A percentile compares a stretch with the other conserved stretches of the same genome.
Evolutionary conservation across 2,329 filamentous ascomycete species (phyloP).

Genomic region (Scleromitrula shiraiana): DNA sequence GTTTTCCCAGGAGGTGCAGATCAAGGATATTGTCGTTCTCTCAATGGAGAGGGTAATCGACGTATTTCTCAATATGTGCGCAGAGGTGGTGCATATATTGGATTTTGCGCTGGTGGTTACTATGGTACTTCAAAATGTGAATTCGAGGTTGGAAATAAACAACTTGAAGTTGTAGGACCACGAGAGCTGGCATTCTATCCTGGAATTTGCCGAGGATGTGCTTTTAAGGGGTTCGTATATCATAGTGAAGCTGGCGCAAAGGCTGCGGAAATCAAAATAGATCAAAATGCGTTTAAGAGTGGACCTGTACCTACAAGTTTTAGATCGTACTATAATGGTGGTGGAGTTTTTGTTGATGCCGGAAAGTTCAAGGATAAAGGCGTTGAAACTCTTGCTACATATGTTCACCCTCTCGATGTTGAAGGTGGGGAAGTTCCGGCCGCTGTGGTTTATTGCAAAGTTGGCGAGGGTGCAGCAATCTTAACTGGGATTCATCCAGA

Average conservation of each 20-base stretch:
- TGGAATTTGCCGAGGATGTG: slow-evolving; percentile 74
- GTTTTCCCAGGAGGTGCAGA: slow-evolving; percentile 95
- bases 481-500: slow-evolving; percentile 90
- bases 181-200: slow-evolving; percentile 86
- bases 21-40: slow-evolving; percentile 75
- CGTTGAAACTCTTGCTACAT: slow-evolving; percentile 76
- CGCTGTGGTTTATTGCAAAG: slow-evolving; percentile 73
- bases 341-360: slow-evolving; percentile 84
- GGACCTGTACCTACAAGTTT: slow-evolving; percentile 54
- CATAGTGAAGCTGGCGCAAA: slow-evolving; percentile 76
- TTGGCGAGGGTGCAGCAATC: slow-evolving; percentile 72
- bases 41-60: slow-evolving; percentile 84
- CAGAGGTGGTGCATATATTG: slow-evolving; percentile 76
- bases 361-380: slow-evolving; percentile 51
- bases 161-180: slow-evolving; percentile 76
- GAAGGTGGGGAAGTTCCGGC: slow-evolving; percentile 70
- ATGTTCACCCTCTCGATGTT: slow-evolving; percentile 65
- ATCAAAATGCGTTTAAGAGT: slow-evolving; percentile 47
- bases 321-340: slow-evolving; percentile 84
- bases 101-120: slow-evolving; percentile 91
- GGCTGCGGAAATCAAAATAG: slow-evolving; percentile 59
- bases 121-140: slow-evolving; percentile 78
- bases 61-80: slow-evolving; percentile 80
- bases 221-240: slow-evolving; percentile 86
- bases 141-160: slow-evolving; percentile 78